Evolutionary conservation across 768 basidiomycete genomes (phyloP).

Genomic region (Tylopilus felleus): DNA sequence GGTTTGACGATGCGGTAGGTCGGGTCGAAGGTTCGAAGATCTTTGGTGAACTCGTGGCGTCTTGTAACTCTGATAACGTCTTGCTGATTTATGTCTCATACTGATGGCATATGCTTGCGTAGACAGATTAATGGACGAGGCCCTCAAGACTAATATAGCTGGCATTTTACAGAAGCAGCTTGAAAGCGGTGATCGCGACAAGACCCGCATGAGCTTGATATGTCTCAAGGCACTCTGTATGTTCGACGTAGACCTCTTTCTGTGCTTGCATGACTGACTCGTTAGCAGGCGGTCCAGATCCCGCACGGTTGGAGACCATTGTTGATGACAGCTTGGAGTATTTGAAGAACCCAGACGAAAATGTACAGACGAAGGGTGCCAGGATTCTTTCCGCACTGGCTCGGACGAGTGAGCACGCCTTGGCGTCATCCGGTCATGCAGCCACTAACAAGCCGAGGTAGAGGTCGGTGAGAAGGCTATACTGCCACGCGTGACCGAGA

Average conservation of each 20-base stretch:
- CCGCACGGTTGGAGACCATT: neutral
- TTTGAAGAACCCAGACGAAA: neutral
- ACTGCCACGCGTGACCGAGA: neutral
- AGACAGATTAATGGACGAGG: neutral
- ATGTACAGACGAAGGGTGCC: neutral
- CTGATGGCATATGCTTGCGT: neutral
- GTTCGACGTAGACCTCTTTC: neutral
- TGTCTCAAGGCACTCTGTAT: constrained; percentile 1
- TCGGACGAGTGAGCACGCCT: neutral
- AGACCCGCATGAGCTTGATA: constrained; percentile 1
- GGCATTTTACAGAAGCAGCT: neutral
- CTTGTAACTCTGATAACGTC: neutral
- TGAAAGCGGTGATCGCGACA: neutral
- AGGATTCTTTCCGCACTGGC: constrained; percentile 2
- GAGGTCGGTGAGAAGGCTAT: neutral
- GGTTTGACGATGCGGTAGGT: constrained; percentile 13
- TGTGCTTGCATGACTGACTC: neutral
- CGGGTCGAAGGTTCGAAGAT: constrained; percentile 5
- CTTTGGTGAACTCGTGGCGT: neutral
- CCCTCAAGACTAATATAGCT: neutral
- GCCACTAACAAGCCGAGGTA: neutral
- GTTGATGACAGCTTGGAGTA: neutral
- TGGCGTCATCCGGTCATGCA: neutral
- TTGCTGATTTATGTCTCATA: neutral
- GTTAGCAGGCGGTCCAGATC: neutral